Conservation (phyloP, 768 basidiomycete genomes). For the Gautieria morchelliformis region DNA sequence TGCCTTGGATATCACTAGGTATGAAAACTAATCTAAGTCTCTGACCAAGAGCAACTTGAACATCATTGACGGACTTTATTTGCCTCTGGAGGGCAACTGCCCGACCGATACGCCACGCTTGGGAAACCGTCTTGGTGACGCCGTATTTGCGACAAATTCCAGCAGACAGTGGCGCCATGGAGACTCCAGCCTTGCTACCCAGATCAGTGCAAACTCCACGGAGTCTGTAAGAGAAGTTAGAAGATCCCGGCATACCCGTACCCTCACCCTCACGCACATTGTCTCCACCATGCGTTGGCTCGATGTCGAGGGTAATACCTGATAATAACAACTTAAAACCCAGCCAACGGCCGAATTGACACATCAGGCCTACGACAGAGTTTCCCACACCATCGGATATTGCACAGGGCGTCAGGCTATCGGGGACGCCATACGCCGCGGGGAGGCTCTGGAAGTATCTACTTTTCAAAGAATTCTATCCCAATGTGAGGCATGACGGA, state of each 20-base stretch:
- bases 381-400: constrained; percentile 30
- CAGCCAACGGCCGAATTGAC: background rate
- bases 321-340: background rate
- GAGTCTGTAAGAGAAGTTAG: background rate
- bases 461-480: background rate
- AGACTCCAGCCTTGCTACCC: constrained; percentile 21
- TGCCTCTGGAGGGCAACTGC: constrained; percentile 45
- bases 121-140: constrained; percentile 40
- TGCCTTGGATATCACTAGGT: constrained; percentile 27
- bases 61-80: constrained; percentile 13
- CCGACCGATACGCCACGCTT: constrained; percentile 55
- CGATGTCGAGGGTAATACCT: constrained; percentile 12
- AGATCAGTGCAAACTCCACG: constrained; percentile 16
- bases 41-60: background rate
- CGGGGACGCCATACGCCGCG: constrained; percentile 15
- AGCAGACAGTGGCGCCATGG: constrained; percentile 18
- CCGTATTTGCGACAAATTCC: constrained; percentile 20
- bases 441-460: constrained; percentile 13
- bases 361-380: constrained; percentile 17
- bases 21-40: background rate
- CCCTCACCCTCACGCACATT: background rate
- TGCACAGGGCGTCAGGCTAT: constrained; percentile 24
- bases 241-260: background rate
- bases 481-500: background rate
- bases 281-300: constrained; percentile 6